Evolutionary conservation across 2,329 filamentous ascomycete species (phyloP).

Genomic region (Cadophora sp.): DNA sequence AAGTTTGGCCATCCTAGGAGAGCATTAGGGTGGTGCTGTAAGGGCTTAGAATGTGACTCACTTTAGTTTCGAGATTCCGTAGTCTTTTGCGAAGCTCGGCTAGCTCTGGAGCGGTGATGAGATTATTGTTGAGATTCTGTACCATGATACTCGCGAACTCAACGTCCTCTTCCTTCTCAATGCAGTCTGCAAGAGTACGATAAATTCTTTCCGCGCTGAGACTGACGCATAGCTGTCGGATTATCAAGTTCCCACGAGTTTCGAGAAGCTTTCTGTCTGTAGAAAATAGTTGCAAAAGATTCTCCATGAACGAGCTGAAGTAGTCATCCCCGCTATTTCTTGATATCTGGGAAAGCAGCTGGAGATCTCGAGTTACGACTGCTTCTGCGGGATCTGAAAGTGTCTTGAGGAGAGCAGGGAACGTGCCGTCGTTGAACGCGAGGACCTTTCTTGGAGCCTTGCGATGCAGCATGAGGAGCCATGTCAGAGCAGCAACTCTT

Average conservation of each 20-base stretch:
- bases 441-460: constrained; percentile 94
- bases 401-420: constrained; percentile 94
- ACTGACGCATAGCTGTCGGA: constrained; percentile 90
- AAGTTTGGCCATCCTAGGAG: constrained; percentile 83
- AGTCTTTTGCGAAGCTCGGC: constrained; percentile 89
- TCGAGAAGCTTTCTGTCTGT: constrained; percentile 92
- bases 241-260: constrained; percentile 93
- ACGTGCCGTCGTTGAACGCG: constrained; percentile 96
- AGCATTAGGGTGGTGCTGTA: constrained; percentile 26
- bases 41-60: constrained; percentile 45
- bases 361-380: constrained; percentile 92
- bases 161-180: constrained; percentile 97
- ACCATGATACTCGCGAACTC: constrained; percentile 99
- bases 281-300: constrained; percentile 91
- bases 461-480: constrained; percentile 96
- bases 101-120: constrained; percentile 95
- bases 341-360: constrained; percentile 94
- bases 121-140: constrained; percentile 98
- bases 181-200: constrained; percentile 91
- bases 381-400: constrained; percentile 94
- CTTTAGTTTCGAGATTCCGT: constrained; percentile 87
- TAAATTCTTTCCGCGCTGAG: constrained; percentile 96
- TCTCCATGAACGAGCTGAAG: constrained; percentile 98
- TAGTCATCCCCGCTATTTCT: constrained; percentile 97
- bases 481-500: constrained; percentile 88